Evolutionary conservation across 495 filamentous ascomycete genomes (phyloP).

Genomic region (Lentithecium fluviatile): DNA sequence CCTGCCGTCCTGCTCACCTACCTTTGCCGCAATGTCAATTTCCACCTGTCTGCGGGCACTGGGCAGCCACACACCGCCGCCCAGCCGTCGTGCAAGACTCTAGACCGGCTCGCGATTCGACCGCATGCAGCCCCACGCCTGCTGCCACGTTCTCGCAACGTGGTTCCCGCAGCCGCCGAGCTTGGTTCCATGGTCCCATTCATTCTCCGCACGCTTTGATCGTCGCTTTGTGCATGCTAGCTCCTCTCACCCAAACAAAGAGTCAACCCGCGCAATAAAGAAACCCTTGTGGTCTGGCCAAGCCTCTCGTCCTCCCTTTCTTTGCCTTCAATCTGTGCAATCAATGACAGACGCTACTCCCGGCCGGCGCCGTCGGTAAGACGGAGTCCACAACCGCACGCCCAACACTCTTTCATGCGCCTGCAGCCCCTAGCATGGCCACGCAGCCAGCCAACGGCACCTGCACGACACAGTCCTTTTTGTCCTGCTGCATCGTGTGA

Average conservation of each 20-base stretch:
- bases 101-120: neutral
- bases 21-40: neutral
- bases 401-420: no score
- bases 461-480: no score
- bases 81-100: neutral
- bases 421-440: no score
- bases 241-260: neutral
- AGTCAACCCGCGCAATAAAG: neutral
- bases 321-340: no score
- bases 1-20: neutral
- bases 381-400: no score
- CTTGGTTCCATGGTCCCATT: neutral
- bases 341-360: no score
- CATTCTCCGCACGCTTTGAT: neutral
- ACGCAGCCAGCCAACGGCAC: no score
- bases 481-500: no score
- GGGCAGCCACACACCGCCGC: neutral
- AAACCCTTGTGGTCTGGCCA: no score
- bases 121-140: slow-evolving; percentile 7
- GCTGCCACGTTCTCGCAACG: slow-evolving; percentile 5
- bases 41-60: neutral
- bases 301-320: no score
- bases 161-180: slow-evolving; percentile 8
- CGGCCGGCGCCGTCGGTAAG: no score
- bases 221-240: neutral